Percentiles rank a stretch among this genome's conserved stretches.
These are phyloP conservation scores for Akanthomyces muscarius DNA, from an alignment of 2,329 filamentous ascomycete genomes.

Conservation along the genomic window DNA sequence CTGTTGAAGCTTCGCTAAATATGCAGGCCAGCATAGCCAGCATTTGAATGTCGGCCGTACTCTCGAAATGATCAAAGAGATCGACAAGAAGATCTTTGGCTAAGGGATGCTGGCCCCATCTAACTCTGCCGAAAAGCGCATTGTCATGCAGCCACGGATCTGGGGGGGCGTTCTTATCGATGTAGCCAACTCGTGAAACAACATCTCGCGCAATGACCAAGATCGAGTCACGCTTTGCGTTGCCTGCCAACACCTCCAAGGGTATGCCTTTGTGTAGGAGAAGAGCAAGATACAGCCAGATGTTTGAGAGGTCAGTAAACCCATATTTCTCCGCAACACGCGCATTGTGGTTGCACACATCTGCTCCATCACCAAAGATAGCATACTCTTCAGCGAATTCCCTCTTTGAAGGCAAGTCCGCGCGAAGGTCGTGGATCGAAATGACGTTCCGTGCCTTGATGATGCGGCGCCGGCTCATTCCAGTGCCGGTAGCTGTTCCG, in stretches of 20 bases:
- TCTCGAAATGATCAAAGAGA: conserved; percentile 62
- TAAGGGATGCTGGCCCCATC: conserved; percentile 64
- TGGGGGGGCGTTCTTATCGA: conserved; percentile 18
- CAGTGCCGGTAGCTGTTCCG: conserved; percentile 44
- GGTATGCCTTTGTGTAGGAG: conserved; percentile 74
- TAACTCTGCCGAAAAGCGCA: conserved; percentile 54
- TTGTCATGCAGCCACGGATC: conserved; percentile 13
- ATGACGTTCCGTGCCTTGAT: conserved; percentile 63
- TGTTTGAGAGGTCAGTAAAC: conserved; percentile 66
- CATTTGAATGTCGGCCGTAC: conserved; percentile 63
- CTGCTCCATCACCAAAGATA: conserved; percentile 77
- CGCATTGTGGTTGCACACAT: conserved; percentile 82
- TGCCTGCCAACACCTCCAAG: conserved; percentile 57
- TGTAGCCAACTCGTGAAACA: conserved; percentile 38
- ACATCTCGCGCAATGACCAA: conserved; percentile 66
- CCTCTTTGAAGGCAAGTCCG: conserved; percentile 72
- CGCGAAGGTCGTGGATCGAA: conserved; percentile 65
- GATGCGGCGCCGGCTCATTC: conserved; percentile 45
- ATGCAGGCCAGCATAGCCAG: conserved; percentile 68
- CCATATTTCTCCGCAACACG: conserved; percentile 68
- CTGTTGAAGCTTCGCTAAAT: conserved; percentile 57
- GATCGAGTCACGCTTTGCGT: conserved; percentile 54
- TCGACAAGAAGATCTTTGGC: conserved; percentile 58
- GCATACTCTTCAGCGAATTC: conserved; percentile 74
- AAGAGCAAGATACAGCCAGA: conserved; percentile 79